These are phyloP conservation scores for Dactylellina leptospora DNA, from an alignment of 2,329 filamentous ascomycete species.

Conservation along the genomic window DNA sequence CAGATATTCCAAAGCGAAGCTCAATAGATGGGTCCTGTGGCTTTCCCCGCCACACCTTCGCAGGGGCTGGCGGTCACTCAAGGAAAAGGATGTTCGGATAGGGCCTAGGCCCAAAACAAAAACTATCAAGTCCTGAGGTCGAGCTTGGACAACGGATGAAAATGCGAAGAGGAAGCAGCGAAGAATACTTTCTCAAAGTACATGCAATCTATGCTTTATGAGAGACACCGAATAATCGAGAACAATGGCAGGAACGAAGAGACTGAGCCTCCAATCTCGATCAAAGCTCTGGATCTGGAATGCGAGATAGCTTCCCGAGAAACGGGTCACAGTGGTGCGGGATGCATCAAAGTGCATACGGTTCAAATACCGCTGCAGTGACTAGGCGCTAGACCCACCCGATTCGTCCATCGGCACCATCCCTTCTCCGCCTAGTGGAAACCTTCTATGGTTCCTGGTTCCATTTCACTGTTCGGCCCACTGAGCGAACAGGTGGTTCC, in stretches of 20 bases:
- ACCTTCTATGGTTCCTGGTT: slow-evolving; percentile 33
- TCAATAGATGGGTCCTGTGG: slow-evolving; percentile 12
- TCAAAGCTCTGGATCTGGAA: slow-evolving; percentile 3
- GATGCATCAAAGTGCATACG: slow-evolving; percentile 23
- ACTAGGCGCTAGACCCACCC: slow-evolving; percentile 28
- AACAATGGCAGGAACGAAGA: background rate
- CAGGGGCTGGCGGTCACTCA: background rate
- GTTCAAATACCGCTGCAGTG: slow-evolving; percentile 22
- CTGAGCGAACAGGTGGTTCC: slow-evolving; percentile 25
- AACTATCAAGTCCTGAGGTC: background rate
- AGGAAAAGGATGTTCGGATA: background rate
- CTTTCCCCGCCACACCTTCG: slow-evolving; percentile 36
- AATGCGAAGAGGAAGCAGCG: background rate
- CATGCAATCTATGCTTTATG: no score
- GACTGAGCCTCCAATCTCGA: slow-evolving; percentile 1
- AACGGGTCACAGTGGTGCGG: slow-evolving; percentile 36
- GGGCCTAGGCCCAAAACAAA: background rate
- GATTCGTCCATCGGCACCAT: slow-evolving; percentile 18
- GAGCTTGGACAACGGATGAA: background rate
- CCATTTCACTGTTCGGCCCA: slow-evolving; percentile 11
- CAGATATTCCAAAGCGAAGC: slow-evolving; percentile 30
- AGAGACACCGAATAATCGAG: no score
- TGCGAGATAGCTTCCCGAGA: slow-evolving; percentile 48
- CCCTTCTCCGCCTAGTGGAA: slow-evolving; percentile 22
- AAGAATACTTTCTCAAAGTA: no score